A percentile compares a stretch with the other conserved stretches of the same genome.
Evolutionary conservation across 2,329 filamentous ascomycete species (phyloP).

Genomic region (Apiospora arundinis): DNA sequence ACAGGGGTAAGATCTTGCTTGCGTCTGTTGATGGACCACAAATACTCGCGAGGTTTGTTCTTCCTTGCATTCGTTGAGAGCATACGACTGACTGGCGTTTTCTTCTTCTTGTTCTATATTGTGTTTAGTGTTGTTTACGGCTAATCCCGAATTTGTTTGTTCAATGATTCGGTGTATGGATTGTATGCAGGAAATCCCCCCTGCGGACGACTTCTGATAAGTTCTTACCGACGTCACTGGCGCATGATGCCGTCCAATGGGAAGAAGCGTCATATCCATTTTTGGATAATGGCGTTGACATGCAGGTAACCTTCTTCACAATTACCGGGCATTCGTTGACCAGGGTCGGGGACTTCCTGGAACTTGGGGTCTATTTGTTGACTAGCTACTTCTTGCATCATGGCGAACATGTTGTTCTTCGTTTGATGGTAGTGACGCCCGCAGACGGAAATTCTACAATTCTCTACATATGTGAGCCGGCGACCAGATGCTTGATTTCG

Average conservation of each 20-base stretch:
- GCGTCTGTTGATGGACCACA: not conserved
- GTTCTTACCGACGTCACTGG: not conserved
- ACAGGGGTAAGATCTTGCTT: not conserved
- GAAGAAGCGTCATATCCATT: not conserved
- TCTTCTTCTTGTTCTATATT: not conserved
- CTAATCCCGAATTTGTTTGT: not conserved
- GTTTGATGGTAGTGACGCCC: too few species aligned
- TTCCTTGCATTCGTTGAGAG: not conserved
- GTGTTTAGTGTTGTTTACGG: not conserved
- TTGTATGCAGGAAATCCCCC: not conserved
- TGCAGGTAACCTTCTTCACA: not conserved
- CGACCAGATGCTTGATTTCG: too few species aligned
- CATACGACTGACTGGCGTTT: not conserved
- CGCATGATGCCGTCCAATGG: not conserved
- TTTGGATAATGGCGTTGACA: not conserved
- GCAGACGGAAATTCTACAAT: too few species aligned
- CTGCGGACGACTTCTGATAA: not conserved
- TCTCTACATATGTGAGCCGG: too few species aligned
- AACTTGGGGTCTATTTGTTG: not conserved
- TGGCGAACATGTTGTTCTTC: too few species aligned
- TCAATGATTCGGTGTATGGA: not conserved
- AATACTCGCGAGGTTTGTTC: not conserved
- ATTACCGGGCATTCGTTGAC: too few species aligned
- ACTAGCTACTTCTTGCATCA: too few species aligned
- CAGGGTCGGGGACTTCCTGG: too few species aligned